Evolutionary conservation across 108 stramenopile species (phyloP), one percentile per base, ranked within the genome.

Genomic region (Discostella stelligeroides): DNA sequence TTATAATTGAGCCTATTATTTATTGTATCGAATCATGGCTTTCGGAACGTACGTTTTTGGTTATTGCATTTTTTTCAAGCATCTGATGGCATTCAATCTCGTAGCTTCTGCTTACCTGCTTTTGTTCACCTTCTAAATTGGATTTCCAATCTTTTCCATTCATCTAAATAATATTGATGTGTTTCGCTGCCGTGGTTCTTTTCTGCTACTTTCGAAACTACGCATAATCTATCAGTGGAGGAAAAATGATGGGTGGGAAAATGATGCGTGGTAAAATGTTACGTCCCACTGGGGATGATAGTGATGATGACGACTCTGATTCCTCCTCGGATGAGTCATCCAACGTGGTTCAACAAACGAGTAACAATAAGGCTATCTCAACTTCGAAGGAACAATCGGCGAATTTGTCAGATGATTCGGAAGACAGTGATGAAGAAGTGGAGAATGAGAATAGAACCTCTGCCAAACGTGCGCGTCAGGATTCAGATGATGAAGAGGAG

Each of bases 211-310:
- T 27, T 1, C 21, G 2, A 23, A 28, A 28, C 53, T 54, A 29
- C 25, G 8, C 18, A 41, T 7, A 42, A 43, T 24, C 23, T 15
- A 47, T 21, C 68, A 68, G 73, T 17, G 79, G 77, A 49, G 77
- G 77, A 7, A 80, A 80, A 75, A 80, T 80, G 79, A 76, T 80
- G 74, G 74, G 73, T 18, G 74, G 74, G 12, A 76, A 80, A 58
- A 76, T 80, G 79, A 80, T 76, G 79, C 61, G 74, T 15, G 86
- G 86, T 4, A 92, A 92, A 68, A 82, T 85, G 65, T 79, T 92
- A 17, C 86, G 85, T 20, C 82, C 83, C 11, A 47, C 27, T 15
- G 63, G 56, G 0, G 60, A 59, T 10, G 68, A 76, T n/a, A n/a
- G n/a, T 27, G 83, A 80, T 20, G 80, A 81, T 34, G 85, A 87